These are phyloP conservation scores for Trichoderma lentiforme DNA, from an alignment of 2,329 filamentous ascomycete species.

Conservation along the genomic window DNA sequence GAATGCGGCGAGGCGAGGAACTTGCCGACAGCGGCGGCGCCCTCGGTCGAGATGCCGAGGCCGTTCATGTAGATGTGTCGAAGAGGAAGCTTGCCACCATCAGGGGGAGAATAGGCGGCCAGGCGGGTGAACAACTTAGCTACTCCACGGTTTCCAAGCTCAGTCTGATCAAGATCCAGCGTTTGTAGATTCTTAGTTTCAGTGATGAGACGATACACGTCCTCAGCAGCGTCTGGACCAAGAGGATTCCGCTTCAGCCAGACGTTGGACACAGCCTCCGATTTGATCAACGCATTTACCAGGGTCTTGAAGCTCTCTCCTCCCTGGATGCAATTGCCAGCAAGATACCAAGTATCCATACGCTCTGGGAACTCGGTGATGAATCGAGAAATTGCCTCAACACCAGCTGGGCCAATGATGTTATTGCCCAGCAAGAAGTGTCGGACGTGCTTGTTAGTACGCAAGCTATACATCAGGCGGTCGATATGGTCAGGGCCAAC, in stretches of 20 bases:
- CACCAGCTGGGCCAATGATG: constrained; percentile 49
- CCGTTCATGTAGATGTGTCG: constrained; percentile 38
- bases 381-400: constrained; percentile 44
- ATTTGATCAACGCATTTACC: constrained; percentile 43
- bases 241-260: constrained; percentile 56
- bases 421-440: constrained; percentile 56
- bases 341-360: constrained; percentile 55
- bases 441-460: constrained; percentile 44
- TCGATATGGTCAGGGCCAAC: constrained; percentile 50
- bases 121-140: constrained; percentile 41
- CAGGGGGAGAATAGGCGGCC: constrained; percentile 28
- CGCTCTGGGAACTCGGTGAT: constrained; percentile 42
- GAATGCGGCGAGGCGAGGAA: constrained; percentile 35
- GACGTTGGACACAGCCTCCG: constrained; percentile 44
- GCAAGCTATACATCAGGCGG: constrained; percentile 47
- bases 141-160: constrained; percentile 47
- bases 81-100: constrained; percentile 31
- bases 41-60: constrained; percentile 33
- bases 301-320: constrained; percentile 39
- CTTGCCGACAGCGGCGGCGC: constrained; percentile 29
- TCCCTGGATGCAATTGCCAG: constrained; percentile 50
- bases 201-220: constrained; percentile 45
- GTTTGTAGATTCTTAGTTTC: constrained; percentile 43
- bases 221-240: constrained; percentile 34
- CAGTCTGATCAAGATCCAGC: constrained; percentile 52